These are phyloP conservation scores for Neurospora sp. DNA, from an alignment of 495 filamentous ascomycete species.

Conservation along the genomic window DNA sequence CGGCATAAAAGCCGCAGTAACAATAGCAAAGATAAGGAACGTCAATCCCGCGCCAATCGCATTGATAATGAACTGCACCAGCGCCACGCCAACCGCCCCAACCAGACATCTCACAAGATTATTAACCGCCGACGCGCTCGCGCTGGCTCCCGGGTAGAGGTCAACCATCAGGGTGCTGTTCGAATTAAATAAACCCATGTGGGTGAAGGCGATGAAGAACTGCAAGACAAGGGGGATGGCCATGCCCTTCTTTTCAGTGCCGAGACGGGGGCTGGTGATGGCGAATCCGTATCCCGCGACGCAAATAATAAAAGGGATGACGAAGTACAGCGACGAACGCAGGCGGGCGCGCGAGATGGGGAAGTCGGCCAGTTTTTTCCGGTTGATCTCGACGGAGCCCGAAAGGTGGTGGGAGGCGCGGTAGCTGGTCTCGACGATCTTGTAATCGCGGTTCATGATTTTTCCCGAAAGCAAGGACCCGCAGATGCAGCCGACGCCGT, in stretches of 20 bases:
- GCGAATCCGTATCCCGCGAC: slow-evolving; percentile 45
- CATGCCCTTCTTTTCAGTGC: slow-evolving; percentile 24
- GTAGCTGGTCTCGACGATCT: slow-evolving; percentile 9
- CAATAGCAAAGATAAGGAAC: slow-evolving; percentile 46
- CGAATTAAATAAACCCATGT: slow-evolving; percentile 33
- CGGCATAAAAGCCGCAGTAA: slow-evolving; percentile 37
- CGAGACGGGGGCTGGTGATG: slow-evolving; percentile 27
- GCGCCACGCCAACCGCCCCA: slow-evolving; percentile 50
- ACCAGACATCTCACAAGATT: slow-evolving; percentile 53
- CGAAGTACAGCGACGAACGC: slow-evolving; percentile 15
- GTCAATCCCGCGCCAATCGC: slow-evolving; percentile 51
- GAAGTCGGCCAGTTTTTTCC: slow-evolving; percentile 44
- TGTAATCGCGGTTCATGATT: slow-evolving; percentile 19
- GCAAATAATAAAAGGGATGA: slow-evolving; percentile 22
- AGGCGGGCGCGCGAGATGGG: slow-evolving; percentile 55
- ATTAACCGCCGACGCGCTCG: slow-evolving; percentile 54
- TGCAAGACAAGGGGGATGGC: slow-evolving; percentile 35
- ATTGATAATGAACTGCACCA: slow-evolving; percentile 50
- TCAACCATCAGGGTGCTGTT: slow-evolving; percentile 49
- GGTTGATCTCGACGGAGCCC: slow-evolving; percentile 34
- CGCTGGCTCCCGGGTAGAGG: slow-evolving; percentile 45
- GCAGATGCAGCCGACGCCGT: slow-evolving; percentile 17
- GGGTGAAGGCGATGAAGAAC: slow-evolving; percentile 35
- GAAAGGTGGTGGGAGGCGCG: slow-evolving; percentile 31
- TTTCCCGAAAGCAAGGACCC: slow-evolving; percentile 15